Base-by-base conservation (phyloP, 2,329 filamentous ascomycete genomes). In the Nakataea oryzae region DNA sequence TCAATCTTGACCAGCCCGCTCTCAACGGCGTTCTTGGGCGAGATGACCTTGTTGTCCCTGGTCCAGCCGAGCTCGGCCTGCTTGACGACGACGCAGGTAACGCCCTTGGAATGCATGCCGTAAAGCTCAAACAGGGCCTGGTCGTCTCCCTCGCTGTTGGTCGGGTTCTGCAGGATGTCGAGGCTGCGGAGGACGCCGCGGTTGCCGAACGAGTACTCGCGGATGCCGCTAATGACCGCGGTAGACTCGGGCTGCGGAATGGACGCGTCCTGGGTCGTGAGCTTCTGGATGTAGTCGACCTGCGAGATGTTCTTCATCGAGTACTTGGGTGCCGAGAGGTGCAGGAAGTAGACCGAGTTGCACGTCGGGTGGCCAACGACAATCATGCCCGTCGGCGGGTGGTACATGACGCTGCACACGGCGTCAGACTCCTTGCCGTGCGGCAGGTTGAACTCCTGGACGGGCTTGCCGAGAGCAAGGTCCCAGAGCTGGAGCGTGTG, bases 401-500 rank as follows among this genome's bases (percentile, higher is more conserved):
- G 93, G 74, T 97, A 99, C 71, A 89, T 88, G 71, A 99, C 89
- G 72, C 93, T 97, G 81, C 95, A 99, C 64, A 97, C 93, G n/a
- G 92, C 92, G 74, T 97, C 93, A 3, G 91, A 96, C 73, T 97
- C 93, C 71, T 95, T 96, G 76, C 90, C 90, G 72, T 99, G 93
- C 1, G 95, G 95, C 62, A 99, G 86, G 73, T 96, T 95, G 73
- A 99, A 88, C 77, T 99, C 95, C 74, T 99, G 93, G 50, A 99
- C 95, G 32, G 93, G 91, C 76, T 97, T 97, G 67, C 89, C 90
- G 41, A 99, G 86, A 55, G 90, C 92, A 71, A 99, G 86, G 79
- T 99, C 95, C 96, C 95, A 99, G 57, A 99, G 85, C 79, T 99
- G 96, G 65, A 99, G 85, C 62, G 93, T 96, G 77, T 99, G 95